phyloP scores from a whole-genome alignment of 768 basidiomycete genomes.

The Lanmaoa pseudosensibilis region DNA sequence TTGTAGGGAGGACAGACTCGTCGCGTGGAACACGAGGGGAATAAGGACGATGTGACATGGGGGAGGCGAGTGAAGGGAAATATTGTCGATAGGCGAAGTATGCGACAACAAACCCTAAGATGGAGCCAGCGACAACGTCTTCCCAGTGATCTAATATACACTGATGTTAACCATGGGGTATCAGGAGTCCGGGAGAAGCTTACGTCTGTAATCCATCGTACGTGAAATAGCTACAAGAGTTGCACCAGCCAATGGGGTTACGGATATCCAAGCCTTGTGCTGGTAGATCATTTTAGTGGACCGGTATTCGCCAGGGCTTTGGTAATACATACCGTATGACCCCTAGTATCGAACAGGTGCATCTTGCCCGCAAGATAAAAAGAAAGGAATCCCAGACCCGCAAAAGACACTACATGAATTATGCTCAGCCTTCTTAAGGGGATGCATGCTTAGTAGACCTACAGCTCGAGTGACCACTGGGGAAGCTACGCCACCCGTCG shows the following conservation, averaged over 20 bases:
- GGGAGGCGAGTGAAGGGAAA: constrained; percentile 69
- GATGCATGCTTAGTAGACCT: constrained; percentile 27
- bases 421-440: neutral
- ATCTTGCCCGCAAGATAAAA: constrained; percentile 92
- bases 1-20: constrained; percentile 43
- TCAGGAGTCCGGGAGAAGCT: constrained; percentile 5
- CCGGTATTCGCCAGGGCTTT: neutral
- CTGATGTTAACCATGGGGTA: neutral
- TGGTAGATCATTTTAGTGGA: constrained; percentile 23
- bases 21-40: constrained; percentile 60
- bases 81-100: constrained; percentile 84
- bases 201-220: constrained; percentile 90
- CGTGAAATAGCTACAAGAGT: constrained; percentile 79
- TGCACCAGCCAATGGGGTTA: constrained; percentile 77
- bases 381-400: constrained; percentile 85
- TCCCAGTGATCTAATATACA: constrained; percentile 77
- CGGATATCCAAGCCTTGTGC: constrained; percentile 81
- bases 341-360: constrained; percentile 82
- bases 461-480: constrained; percentile 89
- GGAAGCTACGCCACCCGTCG: constrained; percentile 92
- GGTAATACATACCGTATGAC: constrained; percentile 55
- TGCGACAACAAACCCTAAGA: constrained; percentile 70
- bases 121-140: constrained; percentile 79
- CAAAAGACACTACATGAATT: constrained; percentile 72
- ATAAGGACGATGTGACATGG: constrained; percentile 67